Percentiles rank a stretch among this genome's conserved stretches.
These are phyloP conservation scores for Cyberlindnera galapagoensis DNA, from an alignment of 805 yeast species.

Conservation along the genomic window DNA sequence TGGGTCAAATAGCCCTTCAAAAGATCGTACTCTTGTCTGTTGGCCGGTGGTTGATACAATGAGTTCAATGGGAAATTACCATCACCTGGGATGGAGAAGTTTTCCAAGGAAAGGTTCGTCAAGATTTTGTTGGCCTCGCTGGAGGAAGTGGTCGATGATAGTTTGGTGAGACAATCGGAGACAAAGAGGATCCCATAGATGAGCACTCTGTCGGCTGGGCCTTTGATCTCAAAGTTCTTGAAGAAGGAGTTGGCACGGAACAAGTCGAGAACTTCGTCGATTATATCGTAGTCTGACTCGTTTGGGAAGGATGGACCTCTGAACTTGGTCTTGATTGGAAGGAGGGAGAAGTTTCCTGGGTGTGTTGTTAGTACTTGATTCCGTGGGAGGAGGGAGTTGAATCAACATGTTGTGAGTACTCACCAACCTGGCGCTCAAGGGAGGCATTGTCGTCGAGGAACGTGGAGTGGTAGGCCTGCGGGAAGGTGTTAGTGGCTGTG, in stretches of 20 bases:
- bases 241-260: conserved; percentile 96
- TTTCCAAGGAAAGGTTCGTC: conserved; percentile 81
- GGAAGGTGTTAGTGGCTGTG: conserved; percentile 4
- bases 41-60: conserved; percentile 64
- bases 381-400: too few relatives aligned
- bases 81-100: conserved; percentile 91
- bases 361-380: neutral
- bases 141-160: conserved; percentile 42
- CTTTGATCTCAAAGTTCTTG: conserved; percentile 94
- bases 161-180: conserved; percentile 72
- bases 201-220: conserved; percentile 86
- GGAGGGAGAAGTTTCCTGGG: conserved; percentile 63
- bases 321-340: conserved; percentile 77
- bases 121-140: conserved; percentile 62
- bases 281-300: conserved; percentile 74
- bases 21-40: conserved; percentile 69
- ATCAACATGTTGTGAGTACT: conserved; percentile 2
- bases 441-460: conserved; percentile 57
- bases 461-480: conserved; percentile 74
- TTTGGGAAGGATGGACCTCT: conserved; percentile 90
- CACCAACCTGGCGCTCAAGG: conserved; percentile 57
- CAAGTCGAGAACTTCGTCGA: conserved; percentile 85
- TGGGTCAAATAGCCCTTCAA: conserved; percentile 80
- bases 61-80: conserved; percentile 89
- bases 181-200: conserved; percentile 90